Conservation (phyloP, 352 stramenopile species). For the Phytophthora colocasiae region DNA sequence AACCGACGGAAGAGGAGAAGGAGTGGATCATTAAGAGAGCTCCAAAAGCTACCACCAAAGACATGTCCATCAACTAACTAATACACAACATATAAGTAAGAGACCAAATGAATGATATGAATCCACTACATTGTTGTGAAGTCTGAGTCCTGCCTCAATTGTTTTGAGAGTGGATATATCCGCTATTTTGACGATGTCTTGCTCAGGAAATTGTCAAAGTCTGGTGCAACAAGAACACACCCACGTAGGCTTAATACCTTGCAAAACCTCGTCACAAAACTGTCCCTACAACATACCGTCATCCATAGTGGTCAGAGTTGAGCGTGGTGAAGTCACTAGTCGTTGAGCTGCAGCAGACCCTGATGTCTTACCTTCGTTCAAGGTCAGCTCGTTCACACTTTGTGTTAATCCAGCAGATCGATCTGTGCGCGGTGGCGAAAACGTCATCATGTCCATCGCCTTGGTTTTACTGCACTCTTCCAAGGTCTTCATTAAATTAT, state of each 20-base stretch:
- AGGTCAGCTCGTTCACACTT: conserved; percentile 38
- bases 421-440: conserved; percentile 52
- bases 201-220: conserved; percentile 61
- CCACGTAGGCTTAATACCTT: conserved; percentile 17
- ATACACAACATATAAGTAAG: neutral
- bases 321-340: conserved; percentile 25
- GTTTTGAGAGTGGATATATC: neutral
- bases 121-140: conserved; percentile 4
- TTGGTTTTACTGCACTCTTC: conserved; percentile 58
- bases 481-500: conserved; percentile 81
- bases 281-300: conserved; percentile 48
- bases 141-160: neutral
- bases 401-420: conserved; percentile 30
- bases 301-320: conserved; percentile 47
- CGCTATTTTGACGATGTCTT: conserved; percentile 32
- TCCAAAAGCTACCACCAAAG: conserved; percentile 76
- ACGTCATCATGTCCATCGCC: conserved; percentile 55
- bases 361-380: conserved; percentile 35
- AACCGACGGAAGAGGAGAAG: conserved; percentile 58
- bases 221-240: conserved; percentile 25
- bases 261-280: conserved; percentile 15
- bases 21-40: conserved; percentile 67
- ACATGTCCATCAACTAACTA: conserved; percentile 66
- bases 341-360: conserved; percentile 9
- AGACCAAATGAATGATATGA: conserved; percentile 13